These are phyloP conservation scores for Apiotrichum veenhuisii DNA, from an alignment of 1,284 basidiomycete species.

Conservation along the genomic window DNA sequence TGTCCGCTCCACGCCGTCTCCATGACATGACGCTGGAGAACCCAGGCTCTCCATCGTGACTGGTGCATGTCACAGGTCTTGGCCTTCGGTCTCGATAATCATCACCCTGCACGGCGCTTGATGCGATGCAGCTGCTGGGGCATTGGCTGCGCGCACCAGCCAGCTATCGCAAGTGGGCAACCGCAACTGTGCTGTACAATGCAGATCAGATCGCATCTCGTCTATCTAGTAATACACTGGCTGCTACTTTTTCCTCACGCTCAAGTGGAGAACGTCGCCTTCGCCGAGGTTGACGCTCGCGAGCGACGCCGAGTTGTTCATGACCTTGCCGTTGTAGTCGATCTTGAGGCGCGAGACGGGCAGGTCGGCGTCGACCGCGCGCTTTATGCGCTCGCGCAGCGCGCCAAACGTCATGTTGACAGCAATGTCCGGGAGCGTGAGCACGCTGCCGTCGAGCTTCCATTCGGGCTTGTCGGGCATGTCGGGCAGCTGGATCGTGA, in stretches of 20 bases:
- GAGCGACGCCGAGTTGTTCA: constrained; percentile 77
- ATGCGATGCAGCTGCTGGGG: background rate
- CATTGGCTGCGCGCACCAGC: background rate
- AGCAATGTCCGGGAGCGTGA: constrained; percentile 73
- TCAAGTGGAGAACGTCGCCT: constrained; percentile 72
- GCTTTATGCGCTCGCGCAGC: constrained; percentile 77
- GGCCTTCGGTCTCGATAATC: too few relatives aligned
- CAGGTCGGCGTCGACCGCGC: constrained; percentile 67
- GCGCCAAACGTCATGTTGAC: constrained; percentile 77
- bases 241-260: constrained; percentile 60
- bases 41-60: too few relatives aligned
- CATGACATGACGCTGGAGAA: too few relatives aligned
- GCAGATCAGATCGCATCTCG: background rate
- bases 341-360: constrained; percentile 73
- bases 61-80: too few relatives aligned
- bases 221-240: background rate
- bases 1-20: too few relatives aligned
- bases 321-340: constrained; percentile 72
- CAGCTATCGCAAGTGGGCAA: background rate
- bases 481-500: constrained; percentile 72
- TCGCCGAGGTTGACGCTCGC: constrained; percentile 85
- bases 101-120: too few relatives aligned
- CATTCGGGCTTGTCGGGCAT: constrained; percentile 80
- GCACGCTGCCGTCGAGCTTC: constrained; percentile 76
- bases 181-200: too few relatives aligned